Conservation (phyloP, 306 rosid species). For the Hippophae gyantsensis region DNA sequence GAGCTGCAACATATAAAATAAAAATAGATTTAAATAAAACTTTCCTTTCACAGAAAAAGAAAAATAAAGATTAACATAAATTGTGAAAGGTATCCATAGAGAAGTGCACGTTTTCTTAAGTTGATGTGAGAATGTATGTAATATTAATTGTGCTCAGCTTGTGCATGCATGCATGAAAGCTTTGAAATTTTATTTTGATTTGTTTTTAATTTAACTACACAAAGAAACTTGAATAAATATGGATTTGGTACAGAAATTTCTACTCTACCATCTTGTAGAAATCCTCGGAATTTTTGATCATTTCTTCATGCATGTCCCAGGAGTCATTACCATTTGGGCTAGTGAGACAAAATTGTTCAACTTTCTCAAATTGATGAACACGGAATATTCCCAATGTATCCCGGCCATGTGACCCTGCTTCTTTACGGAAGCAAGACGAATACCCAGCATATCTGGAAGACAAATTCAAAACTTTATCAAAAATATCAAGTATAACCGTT, state of each 20-base stretch:
- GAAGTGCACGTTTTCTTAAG: no score
- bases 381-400: slow-evolving; percentile 93
- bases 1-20: slow-evolving; percentile 34
- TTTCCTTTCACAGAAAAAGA: no score
- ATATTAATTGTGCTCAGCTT: no score
- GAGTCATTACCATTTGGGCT: slow-evolving; percentile 76
- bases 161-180: no score
- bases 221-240: background rate
- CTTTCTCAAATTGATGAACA: slow-evolving; percentile 93
- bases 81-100: no score
- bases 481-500: background rate
- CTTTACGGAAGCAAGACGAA: slow-evolving; percentile 95
- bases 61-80: no score
- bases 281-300: slow-evolving; percentile 85
- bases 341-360: slow-evolving; percentile 88
- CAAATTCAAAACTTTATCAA: background rate
- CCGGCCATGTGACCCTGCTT: slow-evolving; percentile 97
- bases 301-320: slow-evolving; percentile 94
- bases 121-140: no score
- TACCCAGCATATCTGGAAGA: slow-evolving; percentile 79
- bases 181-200: background rate
- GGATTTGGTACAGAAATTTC: background rate
- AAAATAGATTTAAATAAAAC: background rate
- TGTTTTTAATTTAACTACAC: background rate
- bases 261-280: slow-evolving; percentile 56